phyloP scores from a whole-genome alignment of 2,329 filamentous ascomycete species.

The Dissoconium aciculare region DNA sequence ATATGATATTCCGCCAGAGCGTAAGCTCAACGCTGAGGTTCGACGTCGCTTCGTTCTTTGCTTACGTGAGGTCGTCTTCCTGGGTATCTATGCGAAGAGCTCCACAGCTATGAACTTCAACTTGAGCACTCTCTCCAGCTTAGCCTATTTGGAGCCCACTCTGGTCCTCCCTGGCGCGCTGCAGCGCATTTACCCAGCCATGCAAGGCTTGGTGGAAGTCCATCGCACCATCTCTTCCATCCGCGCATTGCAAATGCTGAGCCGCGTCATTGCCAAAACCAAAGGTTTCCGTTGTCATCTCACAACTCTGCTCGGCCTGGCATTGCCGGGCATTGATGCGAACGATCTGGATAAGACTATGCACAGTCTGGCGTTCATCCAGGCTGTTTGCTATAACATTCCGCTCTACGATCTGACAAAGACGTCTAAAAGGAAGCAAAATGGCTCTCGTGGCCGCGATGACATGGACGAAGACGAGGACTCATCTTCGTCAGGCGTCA shows the following conservation, averaged over 20 bases:
- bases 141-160: constrained; percentile 81
- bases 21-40: constrained; percentile 63
- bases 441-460: constrained; percentile 21
- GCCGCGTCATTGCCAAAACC: constrained; percentile 76
- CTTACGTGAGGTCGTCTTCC: constrained; percentile 84
- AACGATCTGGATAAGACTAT: constrained; percentile 96
- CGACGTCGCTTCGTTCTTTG: constrained; percentile 82
- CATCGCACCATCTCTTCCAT: constrained; percentile 91
- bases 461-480: constrained; percentile 15
- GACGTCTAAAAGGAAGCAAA: constrained; percentile 30
- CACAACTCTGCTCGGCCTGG: constrained; percentile 81
- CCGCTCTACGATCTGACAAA: constrained; percentile 72
- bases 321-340: constrained; percentile 88
- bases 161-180: constrained; percentile 84
- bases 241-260: constrained; percentile 79
- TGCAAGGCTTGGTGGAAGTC: constrained; percentile 93
- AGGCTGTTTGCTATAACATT: constrained; percentile 90
- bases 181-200: constrained; percentile 89
- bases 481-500: constrained; percentile 7
- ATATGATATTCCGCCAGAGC: constrained; percentile 67
- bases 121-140: constrained; percentile 71
- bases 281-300: constrained; percentile 97
- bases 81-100: constrained; percentile 96
- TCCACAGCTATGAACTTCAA: constrained; percentile 83
- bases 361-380: constrained; percentile 86